Conservation (phyloP, 2,329 filamentous ascomycete species). For the Botrytis elliptica region DNA sequence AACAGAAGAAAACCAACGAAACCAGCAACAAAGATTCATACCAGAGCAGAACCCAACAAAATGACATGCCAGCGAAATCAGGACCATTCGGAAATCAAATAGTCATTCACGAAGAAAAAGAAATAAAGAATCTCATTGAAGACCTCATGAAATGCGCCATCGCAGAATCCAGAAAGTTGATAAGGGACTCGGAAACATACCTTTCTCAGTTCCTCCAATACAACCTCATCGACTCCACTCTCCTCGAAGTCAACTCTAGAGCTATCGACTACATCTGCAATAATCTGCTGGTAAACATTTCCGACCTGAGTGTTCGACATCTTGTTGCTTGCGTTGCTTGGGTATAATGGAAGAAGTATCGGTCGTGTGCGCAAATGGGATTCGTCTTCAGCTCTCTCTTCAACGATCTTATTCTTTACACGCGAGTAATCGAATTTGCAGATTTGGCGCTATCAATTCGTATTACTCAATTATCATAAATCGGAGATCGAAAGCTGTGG, state of each 20-base stretch:
- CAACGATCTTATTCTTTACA: not conserved
- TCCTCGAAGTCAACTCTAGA: slow-evolving; percentile 97
- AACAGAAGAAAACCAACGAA: slow-evolving; percentile 4
- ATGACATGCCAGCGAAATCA: slow-evolving; percentile 1
- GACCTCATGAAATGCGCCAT: slow-evolving; percentile 11
- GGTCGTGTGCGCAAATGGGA: not conserved
- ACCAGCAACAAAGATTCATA: slow-evolving; percentile 1
- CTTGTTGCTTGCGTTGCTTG: slow-evolving; percentile 26
- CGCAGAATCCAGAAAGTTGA: not conserved
- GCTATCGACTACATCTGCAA: slow-evolving; percentile 83
- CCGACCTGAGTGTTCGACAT: slow-evolving; percentile 49
- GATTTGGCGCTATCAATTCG: not conserved
- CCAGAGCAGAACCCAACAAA: not conserved
- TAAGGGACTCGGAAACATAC: slow-evolving; percentile 55
- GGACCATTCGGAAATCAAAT: not conserved
- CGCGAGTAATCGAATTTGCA: slow-evolving; percentile 11
- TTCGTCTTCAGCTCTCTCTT: not conserved
- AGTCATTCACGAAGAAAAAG: slow-evolving; percentile 9
- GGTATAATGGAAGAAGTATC: not conserved
- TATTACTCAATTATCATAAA: not conserved
- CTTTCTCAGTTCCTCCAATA: slow-evolving; percentile 81
- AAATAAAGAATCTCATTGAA: not conserved
- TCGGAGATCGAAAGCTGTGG: not conserved
- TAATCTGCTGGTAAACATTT: slow-evolving; percentile 74
- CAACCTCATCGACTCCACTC: slow-evolving; percentile 83